These are phyloP conservation scores for Nicotiana otophora DNA, from an alignment of 257 asterid genomes.

Conservation along the genomic window DNA sequence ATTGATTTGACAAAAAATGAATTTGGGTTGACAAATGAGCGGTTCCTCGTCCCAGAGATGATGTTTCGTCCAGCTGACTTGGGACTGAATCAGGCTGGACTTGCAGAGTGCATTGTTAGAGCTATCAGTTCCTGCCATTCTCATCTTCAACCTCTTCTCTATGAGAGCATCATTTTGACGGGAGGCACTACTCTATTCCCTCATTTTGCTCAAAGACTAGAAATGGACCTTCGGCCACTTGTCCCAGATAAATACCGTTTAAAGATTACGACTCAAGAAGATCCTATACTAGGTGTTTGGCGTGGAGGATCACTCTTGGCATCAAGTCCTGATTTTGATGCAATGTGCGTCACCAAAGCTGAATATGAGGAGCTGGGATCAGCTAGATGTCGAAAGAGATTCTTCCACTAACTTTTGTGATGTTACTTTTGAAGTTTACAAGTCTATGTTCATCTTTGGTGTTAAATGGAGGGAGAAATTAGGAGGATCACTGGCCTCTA, in stretches of 20 bases:
- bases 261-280: slow-evolving; percentile 80
- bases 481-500: background rate
- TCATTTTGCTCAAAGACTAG: slow-evolving; percentile 82
- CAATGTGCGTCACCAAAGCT: slow-evolving; percentile 88
- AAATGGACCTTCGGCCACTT: slow-evolving; percentile 88
- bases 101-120: slow-evolving; percentile 89
- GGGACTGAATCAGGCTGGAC: slow-evolving; percentile 97
- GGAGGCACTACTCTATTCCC: slow-evolving; percentile 95
- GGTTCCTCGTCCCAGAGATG: slow-evolving; percentile 97
- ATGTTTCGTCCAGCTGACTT: slow-evolving; percentile 92
- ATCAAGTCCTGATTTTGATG: slow-evolving; percentile 92
- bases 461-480: background rate
- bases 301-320: slow-evolving; percentile 97
- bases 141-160: slow-evolving; percentile 88
- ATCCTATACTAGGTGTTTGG: slow-evolving; percentile 95
- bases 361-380: slow-evolving; percentile 98
- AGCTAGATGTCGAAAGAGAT: slow-evolving; percentile 76
- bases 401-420: slow-evolving; percentile 55
- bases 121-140: slow-evolving; percentile 85
- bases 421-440: background rate
- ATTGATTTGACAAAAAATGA: slow-evolving; percentile 70
- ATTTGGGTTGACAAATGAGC: slow-evolving; percentile 83
- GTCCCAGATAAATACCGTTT: slow-evolving; percentile 78
- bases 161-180: slow-evolving; percentile 84
- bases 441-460: background rate